Evolutionary conservation across 1,139 yeast species (phyloP), one percentile per base, ranked within the genome.

Genomic region (Yamadazyma siamensis): DNA sequence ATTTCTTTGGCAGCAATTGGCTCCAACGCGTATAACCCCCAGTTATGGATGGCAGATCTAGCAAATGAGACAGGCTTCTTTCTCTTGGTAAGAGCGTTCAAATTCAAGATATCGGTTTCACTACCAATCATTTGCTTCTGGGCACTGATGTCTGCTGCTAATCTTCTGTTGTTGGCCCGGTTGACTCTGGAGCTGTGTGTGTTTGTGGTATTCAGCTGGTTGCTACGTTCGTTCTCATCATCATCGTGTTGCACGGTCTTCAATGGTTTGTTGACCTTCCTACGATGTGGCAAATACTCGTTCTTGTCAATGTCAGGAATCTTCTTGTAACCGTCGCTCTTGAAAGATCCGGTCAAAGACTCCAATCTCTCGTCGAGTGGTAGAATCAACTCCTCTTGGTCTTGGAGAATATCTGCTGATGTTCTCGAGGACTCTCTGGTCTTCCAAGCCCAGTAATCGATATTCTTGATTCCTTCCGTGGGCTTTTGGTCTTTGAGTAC

Each of bases 11-110:
- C 94, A 10, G 88, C 85, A 49, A 91, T 91, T 1, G 95, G 95
- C 50, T 91, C 97, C 50, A 86, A 65, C 0, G 98, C 98, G 59
- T 88, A 91, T 28, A 91, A 61, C 0, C 99, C 99, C 98, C 98
- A 91, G 50, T 91, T 88, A 54, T 94, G 98, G 47, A 91, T 91
- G 1, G 96, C 94, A 1, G 97, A 88, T 34, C 98, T 67, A 0
- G 97, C 96, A 66, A 89, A 89, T 12, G 94, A 83, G 9, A 91
- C 96, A 0, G 96, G 95, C 54, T 91, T 91, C 56, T 83, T 87
- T 39, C 97, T 74, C 54, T 87, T 87, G 42, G 88, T 85, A 47
- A 89, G 71, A 27, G 85, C 82, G 47, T 79, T 79, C 58, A 87
- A 71, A 34, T 85, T 80, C 44, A 86, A 61, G 5, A 84, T 74